Base-by-base conservation (phyloP, 345 rosid genomes). In the Durio zibethinus region DNA sequence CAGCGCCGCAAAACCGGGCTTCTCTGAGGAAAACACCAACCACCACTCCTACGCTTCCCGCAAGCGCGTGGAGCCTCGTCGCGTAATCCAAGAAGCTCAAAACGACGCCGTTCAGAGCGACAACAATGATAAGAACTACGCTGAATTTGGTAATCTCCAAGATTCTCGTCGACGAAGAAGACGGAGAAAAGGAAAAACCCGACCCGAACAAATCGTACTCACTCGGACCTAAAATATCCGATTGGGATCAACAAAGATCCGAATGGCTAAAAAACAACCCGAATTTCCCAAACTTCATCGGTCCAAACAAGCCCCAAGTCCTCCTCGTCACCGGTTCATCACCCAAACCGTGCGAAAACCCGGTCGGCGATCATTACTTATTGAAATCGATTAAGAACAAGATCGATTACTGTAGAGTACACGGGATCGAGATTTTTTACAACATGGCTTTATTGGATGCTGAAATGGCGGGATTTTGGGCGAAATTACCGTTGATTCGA, bases 1-100 rank as follows among this genome's bases (percentile, higher is more conserved):
- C 85, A 97, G 93, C 62, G 92, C 97, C 54, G 97, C 92, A 25
- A 92, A 91, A 72, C 92, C 89, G 70, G 97, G 97, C 48, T 92
- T 97, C 10, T 97, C 97, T 11, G 92, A 88, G 83, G 88, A 94
- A 82, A 96, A 92, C 74, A 0, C 3, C 40, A 90, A 90, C 57
- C 81, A 92, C 48, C 92, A 91, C 57, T 94, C 87, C 79, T 84
- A 91, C 85, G 82, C 86, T 76, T 62, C 88, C 23, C 88, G 89
- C 65, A 89, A 86, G 80, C 91, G 78, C 60, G 89, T 77, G 5
- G 91, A 90, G 81, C 84, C 86, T 42, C 90, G 86, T 74, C 93
- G 97, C 77, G 89, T 88, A 59, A 94, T 86, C 69, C 91, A 83
- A 38, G 95, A 93, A 86, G 87, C 88, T 36, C 2, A 3, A 4